These are phyloP conservation scores for Leccinellum luteum DNA, from an alignment of 768 basidiomycete genomes.

Conservation along the genomic window DNA sequence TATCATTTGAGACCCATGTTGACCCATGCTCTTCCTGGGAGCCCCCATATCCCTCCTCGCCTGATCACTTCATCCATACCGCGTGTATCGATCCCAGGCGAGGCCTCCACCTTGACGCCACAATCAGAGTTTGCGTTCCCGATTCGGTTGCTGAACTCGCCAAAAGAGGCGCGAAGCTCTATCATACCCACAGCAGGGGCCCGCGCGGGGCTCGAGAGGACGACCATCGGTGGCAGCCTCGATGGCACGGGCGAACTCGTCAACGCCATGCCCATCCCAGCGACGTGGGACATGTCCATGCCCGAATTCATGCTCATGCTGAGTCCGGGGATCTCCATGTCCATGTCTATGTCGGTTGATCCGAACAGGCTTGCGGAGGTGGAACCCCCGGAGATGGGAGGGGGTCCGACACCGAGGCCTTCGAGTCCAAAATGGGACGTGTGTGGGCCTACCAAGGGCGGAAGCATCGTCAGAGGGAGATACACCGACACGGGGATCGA, in stretches of 20 bases:
- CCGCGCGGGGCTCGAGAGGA: slow-evolving; percentile 65
- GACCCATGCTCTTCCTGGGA: slow-evolving; percentile 65
- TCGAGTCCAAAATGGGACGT: slow-evolving; percentile 29
- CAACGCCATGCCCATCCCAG: slow-evolving; percentile 27
- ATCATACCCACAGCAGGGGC: slow-evolving; percentile 63
- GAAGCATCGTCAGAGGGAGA: slow-evolving; percentile 42
- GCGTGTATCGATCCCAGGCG: slow-evolving; percentile 47
- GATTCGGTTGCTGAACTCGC: slow-evolving; percentile 35
- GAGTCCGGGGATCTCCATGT: slow-evolving; percentile 35
- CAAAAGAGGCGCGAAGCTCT: slow-evolving; percentile 61
- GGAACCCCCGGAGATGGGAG: slow-evolving; percentile 22
- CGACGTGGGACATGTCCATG: slow-evolving; percentile 29
- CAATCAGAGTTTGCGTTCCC: slow-evolving; percentile 18
- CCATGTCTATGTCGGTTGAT: slow-evolving; percentile 32
- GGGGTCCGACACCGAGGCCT: slow-evolving; percentile 25
- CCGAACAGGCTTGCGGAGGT: slow-evolving; percentile 30
- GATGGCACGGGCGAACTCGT: slow-evolving; percentile 35
- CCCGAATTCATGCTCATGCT: slow-evolving; percentile 34
- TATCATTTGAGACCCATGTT: slow-evolving; percentile 15
- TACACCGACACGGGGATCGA: slow-evolving; percentile 71
- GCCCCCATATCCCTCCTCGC: slow-evolving; percentile 65
- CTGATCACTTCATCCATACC: slow-evolving; percentile 68
- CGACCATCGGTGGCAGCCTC: slow-evolving; percentile 49
- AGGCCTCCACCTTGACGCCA: slow-evolving; percentile 24
- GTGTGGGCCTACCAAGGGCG: slow-evolving; percentile 18